Percentiles rank a stretch among this genome's conserved stretches.
Conservation (phyloP, 1,284 basidiomycete species). For the Malassezia arunalokei region DNA sequence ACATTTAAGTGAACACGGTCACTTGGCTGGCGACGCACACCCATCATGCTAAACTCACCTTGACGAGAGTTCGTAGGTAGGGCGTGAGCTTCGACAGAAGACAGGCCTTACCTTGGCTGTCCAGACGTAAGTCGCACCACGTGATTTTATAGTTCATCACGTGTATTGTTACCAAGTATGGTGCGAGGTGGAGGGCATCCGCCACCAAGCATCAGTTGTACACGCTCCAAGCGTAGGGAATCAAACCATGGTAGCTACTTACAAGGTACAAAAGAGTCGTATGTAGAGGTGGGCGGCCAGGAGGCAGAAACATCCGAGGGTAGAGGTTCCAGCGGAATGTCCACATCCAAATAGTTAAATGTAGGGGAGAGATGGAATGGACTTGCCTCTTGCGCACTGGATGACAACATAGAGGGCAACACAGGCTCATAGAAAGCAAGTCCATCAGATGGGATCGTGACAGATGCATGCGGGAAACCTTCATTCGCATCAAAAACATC, state of each 20-base stretch:
- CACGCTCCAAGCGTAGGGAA: too few species aligned
- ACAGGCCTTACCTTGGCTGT: conserved; percentile 3
- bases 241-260: neutral
- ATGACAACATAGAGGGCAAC: too few species aligned
- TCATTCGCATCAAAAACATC: neutral
- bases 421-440: too few species aligned
- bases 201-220: too few species aligned
- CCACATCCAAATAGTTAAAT: conserved; percentile 7
- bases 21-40: too few species aligned
- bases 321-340: neutral
- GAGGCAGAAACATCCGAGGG: neutral
- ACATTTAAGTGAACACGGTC: neutral
- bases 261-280: neutral
- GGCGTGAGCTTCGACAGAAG: conserved; percentile 5
- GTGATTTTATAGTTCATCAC: conserved; percentile 6
- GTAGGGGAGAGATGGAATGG: neutral
- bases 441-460: neutral
- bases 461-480: neutral
- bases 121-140: neutral
- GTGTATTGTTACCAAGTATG: neutral
- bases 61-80: conserved; percentile 17
- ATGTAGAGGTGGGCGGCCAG: neutral
- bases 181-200: too few species aligned
- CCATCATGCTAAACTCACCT: conserved; percentile 4
- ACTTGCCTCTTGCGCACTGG: too few species aligned